A percentile compares a stretch with the other conserved stretches of the same genome.
phyloP scores from a whole-genome alignment of 169 alveolate genomes.

The Plasmodium adleri region DNA sequence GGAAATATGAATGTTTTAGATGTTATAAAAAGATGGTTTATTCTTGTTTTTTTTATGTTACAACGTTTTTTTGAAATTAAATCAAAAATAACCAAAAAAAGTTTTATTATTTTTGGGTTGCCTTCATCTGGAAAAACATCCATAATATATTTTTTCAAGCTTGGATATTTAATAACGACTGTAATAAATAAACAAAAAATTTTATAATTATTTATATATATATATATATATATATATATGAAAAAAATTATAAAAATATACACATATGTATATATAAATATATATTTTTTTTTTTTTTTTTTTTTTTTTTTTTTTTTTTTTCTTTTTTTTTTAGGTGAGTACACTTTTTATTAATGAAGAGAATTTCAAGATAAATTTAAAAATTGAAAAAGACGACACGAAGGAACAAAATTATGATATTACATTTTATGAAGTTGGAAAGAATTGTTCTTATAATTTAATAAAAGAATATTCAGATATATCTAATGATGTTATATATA shows the following conservation, averaged over 20 bases:
- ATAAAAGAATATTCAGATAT: conserved; percentile 63
- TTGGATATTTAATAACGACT: conserved; percentile 73
- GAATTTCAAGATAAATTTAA: conserved; percentile 31
- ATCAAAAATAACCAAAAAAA: conserved; percentile 40
- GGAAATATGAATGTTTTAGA: conserved; percentile 45
- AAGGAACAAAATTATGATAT: conserved; percentile 47
- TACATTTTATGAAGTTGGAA: conserved; percentile 63
- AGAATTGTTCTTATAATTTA: conserved; percentile 58
- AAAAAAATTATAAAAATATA: neutral
- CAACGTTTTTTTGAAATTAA: conserved; percentile 61
- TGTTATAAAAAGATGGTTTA: conserved; percentile 43
- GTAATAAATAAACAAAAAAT: conserved; percentile 12
- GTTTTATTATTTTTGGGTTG: conserved; percentile 66
- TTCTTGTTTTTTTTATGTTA: conserved; percentile 40
- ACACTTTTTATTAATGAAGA: conserved; percentile 72
- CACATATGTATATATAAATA: neutral
- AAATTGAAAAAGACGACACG: conserved; percentile 22
- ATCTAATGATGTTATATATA: conserved; percentile 62
- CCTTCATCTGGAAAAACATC: conserved; percentile 78
- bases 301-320: no score
- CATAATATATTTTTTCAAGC: conserved; percentile 65
- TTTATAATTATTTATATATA: neutral
- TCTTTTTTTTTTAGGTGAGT: conserved; percentile 30
- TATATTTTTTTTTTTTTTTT: neutral
- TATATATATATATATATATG: neutral